Conservation (phyloP, 2,329 filamentous ascomycete genomes). For the Ophiostoma novo-ulmi region DNA sequence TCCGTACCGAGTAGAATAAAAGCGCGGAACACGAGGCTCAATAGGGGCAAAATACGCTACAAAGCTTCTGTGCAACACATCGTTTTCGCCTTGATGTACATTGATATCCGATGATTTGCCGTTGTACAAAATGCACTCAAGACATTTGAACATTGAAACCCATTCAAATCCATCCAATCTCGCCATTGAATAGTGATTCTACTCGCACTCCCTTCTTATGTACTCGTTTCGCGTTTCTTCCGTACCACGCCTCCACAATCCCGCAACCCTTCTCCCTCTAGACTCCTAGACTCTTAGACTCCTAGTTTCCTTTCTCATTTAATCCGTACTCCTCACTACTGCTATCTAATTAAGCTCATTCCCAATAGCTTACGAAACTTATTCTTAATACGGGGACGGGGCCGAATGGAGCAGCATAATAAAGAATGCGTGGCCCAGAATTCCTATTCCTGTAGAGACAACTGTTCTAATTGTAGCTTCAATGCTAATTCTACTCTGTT, state of each 20-base stretch:
- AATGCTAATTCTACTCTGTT: constrained; percentile 10
- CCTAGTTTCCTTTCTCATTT: background rate
- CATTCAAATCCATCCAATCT: background rate
- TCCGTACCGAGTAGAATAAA: background rate
- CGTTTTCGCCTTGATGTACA: background rate
- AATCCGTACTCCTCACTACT: background rate
- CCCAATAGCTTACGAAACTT: constrained; percentile 8
- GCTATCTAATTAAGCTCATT: constrained; percentile 2
- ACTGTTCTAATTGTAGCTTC: constrained; percentile 1
- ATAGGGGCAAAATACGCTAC: background rate
- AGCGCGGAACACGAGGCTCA: background rate
- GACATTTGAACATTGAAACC: background rate
- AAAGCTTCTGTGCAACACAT: background rate
- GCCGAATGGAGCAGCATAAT: background rate
- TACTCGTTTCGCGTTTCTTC: constrained; percentile 7
- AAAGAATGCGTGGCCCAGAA: background rate
- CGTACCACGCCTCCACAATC: background rate
- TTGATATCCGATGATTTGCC: constrained; percentile 4
- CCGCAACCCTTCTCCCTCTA: background rate
- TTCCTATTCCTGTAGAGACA: background rate
- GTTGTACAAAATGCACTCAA: background rate
- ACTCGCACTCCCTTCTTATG: background rate
- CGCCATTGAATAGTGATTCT: background rate
- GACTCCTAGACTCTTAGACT: background rate
- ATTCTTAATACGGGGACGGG: background rate